A percentile compares a stretch with the other conserved stretches of the same genome.
Conservation (phyloP, 176 grass and related monocot genomes). For the Cymbopogon citratus region DNA sequence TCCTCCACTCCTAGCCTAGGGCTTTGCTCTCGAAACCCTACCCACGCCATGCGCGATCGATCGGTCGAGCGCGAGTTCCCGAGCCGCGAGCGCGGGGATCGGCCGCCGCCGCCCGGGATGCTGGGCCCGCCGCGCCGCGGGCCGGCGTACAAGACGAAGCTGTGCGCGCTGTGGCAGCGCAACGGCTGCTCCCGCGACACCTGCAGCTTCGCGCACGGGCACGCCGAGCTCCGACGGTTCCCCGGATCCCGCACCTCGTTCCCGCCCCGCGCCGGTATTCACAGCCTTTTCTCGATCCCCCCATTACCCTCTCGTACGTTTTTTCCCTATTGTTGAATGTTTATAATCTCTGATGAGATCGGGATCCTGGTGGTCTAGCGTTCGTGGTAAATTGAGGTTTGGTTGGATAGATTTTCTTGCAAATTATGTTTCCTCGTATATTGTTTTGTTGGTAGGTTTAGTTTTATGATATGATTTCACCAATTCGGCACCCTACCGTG, state of each 20-base stretch:
- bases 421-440: neutral
- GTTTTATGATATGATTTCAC: neutral
- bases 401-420: neutral
- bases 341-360: constrained; percentile 5
- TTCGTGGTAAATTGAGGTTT: neutral
- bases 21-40: constrained; percentile 25
- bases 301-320: neutral
- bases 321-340: neutral
- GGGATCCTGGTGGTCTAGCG: constrained; percentile 8
- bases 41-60: neutral
- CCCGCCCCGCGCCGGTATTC: constrained; percentile 16
- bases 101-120: constrained; percentile 7
- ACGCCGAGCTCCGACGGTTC: constrained; percentile 55
- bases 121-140: constrained; percentile 44
- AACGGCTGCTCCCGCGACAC: constrained; percentile 58
- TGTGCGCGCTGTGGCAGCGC: constrained; percentile 73
- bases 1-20: neutral
- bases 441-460: neutral
- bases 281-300: neutral
- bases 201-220: constrained; percentile 85
- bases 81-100: neutral
- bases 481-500: neutral
- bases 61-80: constrained; percentile 20
- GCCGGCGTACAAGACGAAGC: constrained; percentile 87
- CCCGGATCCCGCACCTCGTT: constrained; percentile 40